phyloP scores from a whole-genome alignment of 2,329 filamentous ascomycete genomes.

The Colletotrichum trifolii region DNA sequence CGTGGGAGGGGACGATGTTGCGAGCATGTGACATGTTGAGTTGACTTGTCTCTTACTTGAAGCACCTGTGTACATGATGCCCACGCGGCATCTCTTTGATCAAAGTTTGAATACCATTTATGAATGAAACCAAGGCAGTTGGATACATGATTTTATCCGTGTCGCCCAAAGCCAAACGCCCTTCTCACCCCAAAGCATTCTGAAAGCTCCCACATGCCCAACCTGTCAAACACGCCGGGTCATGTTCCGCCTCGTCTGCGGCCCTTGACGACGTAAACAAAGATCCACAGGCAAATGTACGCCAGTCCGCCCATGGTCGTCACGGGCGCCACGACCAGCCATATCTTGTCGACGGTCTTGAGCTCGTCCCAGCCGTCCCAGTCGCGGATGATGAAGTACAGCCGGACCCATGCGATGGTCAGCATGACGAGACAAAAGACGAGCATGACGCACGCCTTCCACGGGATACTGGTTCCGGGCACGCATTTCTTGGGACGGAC shows the following conservation, averaged over 20 bases:
- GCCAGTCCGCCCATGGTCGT: not conserved
- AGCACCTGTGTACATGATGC: rapidly evolving
- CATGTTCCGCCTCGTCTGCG: no score
- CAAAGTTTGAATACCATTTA: no score
- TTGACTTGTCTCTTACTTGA: not conserved
- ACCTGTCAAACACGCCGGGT: no score
- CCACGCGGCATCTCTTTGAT: no score
- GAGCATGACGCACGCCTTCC: not conserved
- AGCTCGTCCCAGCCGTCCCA: conserved; percentile 2
- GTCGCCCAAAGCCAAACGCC: no score
- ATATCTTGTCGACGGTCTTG: conserved; percentile 2
- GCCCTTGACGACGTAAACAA: no score
- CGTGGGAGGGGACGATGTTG: not conserved
- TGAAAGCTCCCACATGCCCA: no score
- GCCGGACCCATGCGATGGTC: not conserved
- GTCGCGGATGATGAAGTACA: conserved; percentile 7
- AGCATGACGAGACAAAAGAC: not conserved
- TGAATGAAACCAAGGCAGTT: no score
- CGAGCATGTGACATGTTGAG: not conserved
- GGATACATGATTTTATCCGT: no score
- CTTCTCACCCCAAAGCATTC: no score
- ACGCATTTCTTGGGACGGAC: no score
- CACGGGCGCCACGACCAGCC: not conserved
- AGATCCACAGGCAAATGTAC: not conserved
- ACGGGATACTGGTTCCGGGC: not conserved